Conservation (phyloP, 2,329 filamentous ascomycete genomes). For the Fusarium staphyleae region DNA sequence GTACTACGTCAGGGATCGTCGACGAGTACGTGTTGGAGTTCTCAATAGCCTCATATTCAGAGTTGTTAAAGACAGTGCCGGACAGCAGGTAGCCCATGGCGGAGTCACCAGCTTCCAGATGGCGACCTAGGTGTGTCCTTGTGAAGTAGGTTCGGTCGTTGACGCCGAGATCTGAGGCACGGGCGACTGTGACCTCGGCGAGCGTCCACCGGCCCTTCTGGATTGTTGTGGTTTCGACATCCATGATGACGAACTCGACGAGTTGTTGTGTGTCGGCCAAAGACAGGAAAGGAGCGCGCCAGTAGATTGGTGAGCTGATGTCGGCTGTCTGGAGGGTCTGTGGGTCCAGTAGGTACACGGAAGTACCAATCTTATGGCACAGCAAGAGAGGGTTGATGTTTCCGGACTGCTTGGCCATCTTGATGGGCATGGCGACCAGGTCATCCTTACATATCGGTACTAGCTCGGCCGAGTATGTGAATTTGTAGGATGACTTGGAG, state of each 20-base stretch:
- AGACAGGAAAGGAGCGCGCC: slow-evolving; percentile 85
- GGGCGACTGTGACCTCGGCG: slow-evolving; percentile 86
- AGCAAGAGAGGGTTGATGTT: slow-evolving; percentile 88
- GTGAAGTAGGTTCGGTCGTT: slow-evolving; percentile 91
- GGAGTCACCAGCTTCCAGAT: slow-evolving; percentile 88
- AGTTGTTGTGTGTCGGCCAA: slow-evolving; percentile 85
- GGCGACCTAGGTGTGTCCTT: slow-evolving; percentile 84
- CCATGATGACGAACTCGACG: slow-evolving; percentile 92
- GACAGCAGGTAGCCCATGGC: slow-evolving; percentile 93
- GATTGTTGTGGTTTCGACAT: slow-evolving; percentile 81
- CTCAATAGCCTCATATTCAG: slow-evolving; percentile 83
- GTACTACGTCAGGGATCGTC: slow-evolving; percentile 86
- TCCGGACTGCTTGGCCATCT: slow-evolving; percentile 83
- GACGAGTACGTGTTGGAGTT: slow-evolving; percentile 76
- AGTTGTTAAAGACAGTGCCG: slow-evolving; percentile 92
- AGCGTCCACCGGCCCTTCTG: slow-evolving; percentile 83
- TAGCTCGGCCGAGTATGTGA: slow-evolving; percentile 86
- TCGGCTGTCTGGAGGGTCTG: slow-evolving; percentile 91
- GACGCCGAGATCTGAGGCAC: slow-evolving; percentile 82
- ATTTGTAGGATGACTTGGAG: slow-evolving; percentile 91
- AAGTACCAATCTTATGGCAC: slow-evolving; percentile 87
- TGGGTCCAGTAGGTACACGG: slow-evolving; percentile 88
- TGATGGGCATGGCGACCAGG: slow-evolving; percentile 89
- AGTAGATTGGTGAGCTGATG: slow-evolving; percentile 82
- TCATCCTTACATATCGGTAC: slow-evolving; percentile 98